Conservation (phyloP, 2,329 filamentous ascomycete genomes). For the Alternaria panax region DNA sequence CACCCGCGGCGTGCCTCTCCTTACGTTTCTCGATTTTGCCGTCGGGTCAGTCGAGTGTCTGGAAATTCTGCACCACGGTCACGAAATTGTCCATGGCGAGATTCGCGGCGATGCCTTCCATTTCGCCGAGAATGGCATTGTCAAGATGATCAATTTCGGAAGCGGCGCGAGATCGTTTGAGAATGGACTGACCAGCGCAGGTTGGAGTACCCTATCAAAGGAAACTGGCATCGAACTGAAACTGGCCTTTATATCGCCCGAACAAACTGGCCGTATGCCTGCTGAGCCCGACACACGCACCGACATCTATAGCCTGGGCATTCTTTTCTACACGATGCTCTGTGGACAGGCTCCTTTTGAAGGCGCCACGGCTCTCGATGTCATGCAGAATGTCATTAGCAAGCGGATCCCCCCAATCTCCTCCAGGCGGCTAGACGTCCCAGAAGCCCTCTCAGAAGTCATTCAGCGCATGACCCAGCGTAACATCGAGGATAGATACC, state of each 20-base stretch:
- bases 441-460: constrained; percentile 80
- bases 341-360: constrained; percentile 82
- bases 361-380: constrained; percentile 81
- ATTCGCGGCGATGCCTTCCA: constrained; percentile 91
- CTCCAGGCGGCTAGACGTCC: constrained; percentile 79
- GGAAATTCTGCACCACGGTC: constrained; percentile 88
- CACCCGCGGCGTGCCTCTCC: constrained; percentile 70
- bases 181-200: constrained; percentile 81
- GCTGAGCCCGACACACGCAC: constrained; percentile 87
- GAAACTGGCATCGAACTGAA: constrained; percentile 89
- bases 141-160: constrained; percentile 85
- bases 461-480: constrained; percentile 94
- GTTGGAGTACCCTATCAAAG: constrained; percentile 83
- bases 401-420: constrained; percentile 80
- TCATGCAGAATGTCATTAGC: constrained; percentile 87
- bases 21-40: constrained; percentile 86
- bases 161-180: constrained; percentile 89
- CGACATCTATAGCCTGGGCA: constrained; percentile 90
- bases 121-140: constrained; percentile 75
- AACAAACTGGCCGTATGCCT: constrained; percentile 92
- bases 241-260: constrained; percentile 88
- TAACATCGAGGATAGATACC: constrained; percentile 84
- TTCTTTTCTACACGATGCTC: constrained; percentile 78
- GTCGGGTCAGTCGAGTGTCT: constrained; percentile 86
- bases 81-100: constrained; percentile 88